phyloP scores from a whole-genome alignment of 306 rosid species.

The Cucurbita pepo region DNA sequence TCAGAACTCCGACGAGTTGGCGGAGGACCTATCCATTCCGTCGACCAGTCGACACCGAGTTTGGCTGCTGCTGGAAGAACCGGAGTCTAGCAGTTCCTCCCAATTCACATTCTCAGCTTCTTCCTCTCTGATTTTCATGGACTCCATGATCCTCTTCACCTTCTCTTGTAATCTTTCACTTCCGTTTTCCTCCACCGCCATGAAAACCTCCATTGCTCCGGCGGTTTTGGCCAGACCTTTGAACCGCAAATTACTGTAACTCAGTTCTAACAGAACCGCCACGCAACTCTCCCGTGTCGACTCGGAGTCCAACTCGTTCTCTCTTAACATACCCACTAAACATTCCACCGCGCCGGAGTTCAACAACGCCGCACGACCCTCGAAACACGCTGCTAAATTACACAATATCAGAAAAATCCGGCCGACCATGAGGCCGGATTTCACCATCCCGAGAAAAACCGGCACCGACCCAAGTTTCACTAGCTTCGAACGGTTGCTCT shows the following conservation, averaged over 20 bases:
- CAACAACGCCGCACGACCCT: slow-evolving; percentile 61
- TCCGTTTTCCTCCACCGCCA: slow-evolving; percentile 37
- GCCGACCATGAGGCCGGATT: slow-evolving; percentile 42
- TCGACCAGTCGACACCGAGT: slow-evolving; percentile 5
- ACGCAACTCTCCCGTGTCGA: slow-evolving; percentile 53
- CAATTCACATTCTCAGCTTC: slow-evolving; percentile 53
- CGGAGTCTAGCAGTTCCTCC: slow-evolving; percentile 61
- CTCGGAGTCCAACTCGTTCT: slow-evolving; percentile 9
- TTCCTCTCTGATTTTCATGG: slow-evolving; percentile 30
- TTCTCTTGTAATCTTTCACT: slow-evolving; percentile 37
- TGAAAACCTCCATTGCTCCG: slow-evolving; percentile 32
- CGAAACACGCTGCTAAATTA: slow-evolving; percentile 39
- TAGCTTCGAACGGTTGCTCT: slow-evolving; percentile 61
- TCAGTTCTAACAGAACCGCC: slow-evolving; percentile 33
- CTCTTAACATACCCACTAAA: slow-evolving; percentile 24
- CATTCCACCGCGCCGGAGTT: slow-evolving; percentile 66
- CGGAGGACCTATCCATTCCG: slow-evolving; percentile 12
- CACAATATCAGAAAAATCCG: slow-evolving; percentile 32
- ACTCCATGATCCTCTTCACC: slow-evolving; percentile 40
- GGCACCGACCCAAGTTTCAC: slow-evolving; percentile 58
- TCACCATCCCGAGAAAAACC: slow-evolving; percentile 35
- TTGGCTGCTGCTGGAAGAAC: slow-evolving; percentile 11
- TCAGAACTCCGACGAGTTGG: slow-evolving; percentile 40
- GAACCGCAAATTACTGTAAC: slow-evolving; percentile 72
- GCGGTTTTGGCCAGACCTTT: slow-evolving; percentile 54